Percentiles rank a stretch among this genome's conserved stretches.
Evolutionary conservation across 1,284 basidiomycete species (phyloP).

Genomic region (Apiotrichum sp.): DNA sequence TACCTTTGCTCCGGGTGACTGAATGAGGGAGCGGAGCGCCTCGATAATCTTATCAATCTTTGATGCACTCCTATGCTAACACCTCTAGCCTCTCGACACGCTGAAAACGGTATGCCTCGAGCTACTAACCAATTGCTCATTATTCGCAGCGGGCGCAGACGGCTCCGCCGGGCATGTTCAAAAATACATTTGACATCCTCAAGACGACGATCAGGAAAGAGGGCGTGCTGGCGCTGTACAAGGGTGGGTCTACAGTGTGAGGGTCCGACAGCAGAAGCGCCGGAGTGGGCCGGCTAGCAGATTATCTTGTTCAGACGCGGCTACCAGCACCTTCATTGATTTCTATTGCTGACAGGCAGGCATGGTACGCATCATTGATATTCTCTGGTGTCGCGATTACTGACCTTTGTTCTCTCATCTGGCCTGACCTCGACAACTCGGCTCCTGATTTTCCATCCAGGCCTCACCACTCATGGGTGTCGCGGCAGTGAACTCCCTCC

Average conservation of each 20-base stretch:
- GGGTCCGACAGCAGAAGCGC: background rate
- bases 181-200: conserved; percentile 86
- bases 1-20: no score
- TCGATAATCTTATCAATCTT: no score
- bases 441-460: conserved; percentile 31
- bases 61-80: background rate
- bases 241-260: conserved; percentile 54
- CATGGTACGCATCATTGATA: conserved; percentile 6
- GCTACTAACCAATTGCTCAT: conserved; percentile 14
- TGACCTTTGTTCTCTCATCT: background rate
- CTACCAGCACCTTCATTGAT: no score
- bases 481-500: conserved; percentile 88
- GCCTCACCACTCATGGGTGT: conserved; percentile 87
- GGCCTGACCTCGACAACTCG: no score
- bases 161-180: conserved; percentile 55
- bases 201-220: conserved; percentile 74
- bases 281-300: no score
- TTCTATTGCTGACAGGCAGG: conserved; percentile 2
- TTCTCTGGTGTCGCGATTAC: no score
- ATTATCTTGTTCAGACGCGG: no score
- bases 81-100: conserved; percentile 60
- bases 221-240: conserved; percentile 84
- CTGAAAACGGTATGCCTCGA: conserved; percentile 59
- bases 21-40: no score
- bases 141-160: conserved; percentile 48